phyloP scores from a whole-genome alignment of 2,329 filamentous ascomycete species.

The Fusarium vanettenii region DNA sequence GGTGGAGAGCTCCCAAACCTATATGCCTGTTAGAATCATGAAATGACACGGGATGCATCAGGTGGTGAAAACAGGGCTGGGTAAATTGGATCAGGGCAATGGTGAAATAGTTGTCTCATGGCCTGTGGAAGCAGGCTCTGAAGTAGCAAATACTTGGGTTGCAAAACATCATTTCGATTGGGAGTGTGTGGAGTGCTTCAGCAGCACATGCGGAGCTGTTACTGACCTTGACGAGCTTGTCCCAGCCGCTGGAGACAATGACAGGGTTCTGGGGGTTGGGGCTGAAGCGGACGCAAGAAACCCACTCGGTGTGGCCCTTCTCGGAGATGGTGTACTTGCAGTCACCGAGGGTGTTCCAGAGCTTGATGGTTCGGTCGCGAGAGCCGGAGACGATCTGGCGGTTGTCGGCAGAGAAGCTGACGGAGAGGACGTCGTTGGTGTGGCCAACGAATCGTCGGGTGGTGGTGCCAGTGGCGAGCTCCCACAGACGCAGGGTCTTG shows the following conservation, averaged over 20 bases:
- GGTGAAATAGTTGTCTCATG: constrained; percentile 96
- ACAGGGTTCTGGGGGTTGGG: constrained; percentile 99
- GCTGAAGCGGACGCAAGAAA: constrained; percentile 99
- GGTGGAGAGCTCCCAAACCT: constrained; percentile 99
- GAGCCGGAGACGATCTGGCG: constrained; percentile 99
- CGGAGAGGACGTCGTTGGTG: constrained; percentile 99
- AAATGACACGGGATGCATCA: not conserved
- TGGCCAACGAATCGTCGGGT: constrained; percentile 99
- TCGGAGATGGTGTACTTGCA: constrained; percentile 99
- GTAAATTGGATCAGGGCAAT: constrained; percentile 75
- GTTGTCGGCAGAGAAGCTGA: constrained; percentile 99
- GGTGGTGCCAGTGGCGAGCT: constrained; percentile 96
- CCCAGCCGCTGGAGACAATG: constrained; percentile 98
- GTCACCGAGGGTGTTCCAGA: constrained; percentile 99
- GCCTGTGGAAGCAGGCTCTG: constrained; percentile 85
- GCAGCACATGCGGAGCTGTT: not conserved
- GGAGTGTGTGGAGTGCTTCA: not conserved
- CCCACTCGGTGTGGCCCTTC: constrained; percentile 99
- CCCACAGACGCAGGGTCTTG: constrained; percentile 99
- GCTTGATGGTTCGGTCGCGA: constrained; percentile 98
- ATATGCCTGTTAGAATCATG: constrained; percentile 27
- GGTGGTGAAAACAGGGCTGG: constrained; percentile 4
- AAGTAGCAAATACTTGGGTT: constrained; percentile 99
- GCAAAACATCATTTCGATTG: constrained; percentile 86
- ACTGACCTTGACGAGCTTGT: constrained; percentile 99